Conservation (phyloP, 2,329 filamentous ascomycete genomes). For the Macrophomina pseudophaseolina region DNA sequence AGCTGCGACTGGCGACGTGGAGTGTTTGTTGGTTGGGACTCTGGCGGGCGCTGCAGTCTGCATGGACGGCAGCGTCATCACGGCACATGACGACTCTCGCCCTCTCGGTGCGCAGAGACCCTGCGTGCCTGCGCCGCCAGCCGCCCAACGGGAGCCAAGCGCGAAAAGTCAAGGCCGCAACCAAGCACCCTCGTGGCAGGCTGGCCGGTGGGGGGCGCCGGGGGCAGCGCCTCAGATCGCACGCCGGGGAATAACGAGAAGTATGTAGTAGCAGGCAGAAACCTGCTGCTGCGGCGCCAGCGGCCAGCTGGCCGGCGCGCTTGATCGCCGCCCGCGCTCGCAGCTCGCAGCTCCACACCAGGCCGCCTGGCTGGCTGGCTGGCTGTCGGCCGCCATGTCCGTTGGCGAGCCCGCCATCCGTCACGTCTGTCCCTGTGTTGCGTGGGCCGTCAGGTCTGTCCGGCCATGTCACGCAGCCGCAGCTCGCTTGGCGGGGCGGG, state of each 20-base stretch:
- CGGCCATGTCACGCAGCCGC: neutral
- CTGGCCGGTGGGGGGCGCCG: neutral
- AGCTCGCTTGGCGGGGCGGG: neutral
- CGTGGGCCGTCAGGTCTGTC: too few relatives aligned
- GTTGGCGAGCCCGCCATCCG: too few relatives aligned
- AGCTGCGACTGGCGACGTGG: constrained; percentile 5
- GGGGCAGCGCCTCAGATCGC: neutral
- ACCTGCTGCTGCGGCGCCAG: neutral
- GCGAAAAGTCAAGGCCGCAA: neutral
- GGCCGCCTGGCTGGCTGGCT: too few relatives aligned
- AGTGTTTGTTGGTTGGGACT: neutral
- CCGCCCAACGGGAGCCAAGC: constrained; percentile 1
- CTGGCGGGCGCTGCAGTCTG: constrained; percentile 9
- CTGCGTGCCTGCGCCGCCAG: neutral
- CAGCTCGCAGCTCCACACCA: constrained; percentile 5
- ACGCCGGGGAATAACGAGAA: constrained; percentile 5
- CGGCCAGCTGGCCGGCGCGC: constrained; percentile 13
- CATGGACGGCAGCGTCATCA: constrained; percentile 3
- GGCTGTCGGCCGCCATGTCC: neutral
- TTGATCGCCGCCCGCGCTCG: constrained; percentile 7
- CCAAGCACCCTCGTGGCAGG: constrained; percentile 4
- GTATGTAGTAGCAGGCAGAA: neutral
- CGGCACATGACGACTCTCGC: constrained; percentile 9
- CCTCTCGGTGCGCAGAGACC: neutral
- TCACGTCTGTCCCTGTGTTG: too few relatives aligned